A percentile compares a stretch with the other conserved stretches of the same genome.
These are phyloP conservation scores for Ophiocytium majus DNA, from an alignment of 352 stramenopile species.

Conservation along the genomic window DNA sequence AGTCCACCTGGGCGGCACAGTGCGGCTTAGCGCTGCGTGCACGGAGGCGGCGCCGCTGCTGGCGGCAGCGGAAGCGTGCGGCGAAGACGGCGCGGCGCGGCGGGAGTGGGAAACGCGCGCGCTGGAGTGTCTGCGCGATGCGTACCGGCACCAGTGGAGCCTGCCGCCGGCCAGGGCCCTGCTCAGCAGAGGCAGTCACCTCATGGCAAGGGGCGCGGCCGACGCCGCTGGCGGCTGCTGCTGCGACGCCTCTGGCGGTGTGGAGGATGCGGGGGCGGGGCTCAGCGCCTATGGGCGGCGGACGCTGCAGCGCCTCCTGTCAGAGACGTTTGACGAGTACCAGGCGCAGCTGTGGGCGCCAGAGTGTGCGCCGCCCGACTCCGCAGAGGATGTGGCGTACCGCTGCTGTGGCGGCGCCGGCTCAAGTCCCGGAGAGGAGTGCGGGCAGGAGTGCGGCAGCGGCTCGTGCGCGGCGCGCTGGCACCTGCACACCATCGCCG, in stretches of 20 bases:
- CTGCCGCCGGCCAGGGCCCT: slow-evolving; percentile 30
- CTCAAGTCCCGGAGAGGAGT: not conserved
- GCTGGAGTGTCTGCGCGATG: slow-evolving; percentile 38
- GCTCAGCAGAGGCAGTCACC: slow-evolving; percentile 39
- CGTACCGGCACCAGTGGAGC: slow-evolving; percentile 50
- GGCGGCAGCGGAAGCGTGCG: slow-evolving; percentile 27
- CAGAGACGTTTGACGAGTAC: slow-evolving; percentile 37
- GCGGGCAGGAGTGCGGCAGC: not conserved
- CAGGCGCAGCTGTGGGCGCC: slow-evolving; percentile 47
- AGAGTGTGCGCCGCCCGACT: slow-evolving; percentile 20
- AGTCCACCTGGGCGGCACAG: slow-evolving; percentile 38
- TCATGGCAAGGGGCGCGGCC: slow-evolving; percentile 35
- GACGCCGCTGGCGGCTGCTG: slow-evolving; percentile 6
- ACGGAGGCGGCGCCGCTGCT: slow-evolving; percentile 30
- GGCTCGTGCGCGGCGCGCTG: slow-evolving; percentile 11
- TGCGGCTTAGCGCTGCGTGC: slow-evolving; percentile 28
- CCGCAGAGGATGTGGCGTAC: slow-evolving; percentile 36
- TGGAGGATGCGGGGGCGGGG: not conserved
- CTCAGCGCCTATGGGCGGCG: slow-evolving; percentile 34
- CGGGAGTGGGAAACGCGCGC: slow-evolving; percentile 31
- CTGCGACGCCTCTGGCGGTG: not conserved
- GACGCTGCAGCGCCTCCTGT: slow-evolving; percentile 24
- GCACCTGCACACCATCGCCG: slow-evolving; percentile 36
- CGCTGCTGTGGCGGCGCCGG: slow-evolving; percentile 24
- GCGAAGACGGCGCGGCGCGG: slow-evolving; percentile 22